A percentile compares a stretch with the other conserved stretches of the same genome.
Evolutionary conservation across 371 early-diverging fungal species (phyloP).

Genomic region (Mortierella sp.): DNA sequence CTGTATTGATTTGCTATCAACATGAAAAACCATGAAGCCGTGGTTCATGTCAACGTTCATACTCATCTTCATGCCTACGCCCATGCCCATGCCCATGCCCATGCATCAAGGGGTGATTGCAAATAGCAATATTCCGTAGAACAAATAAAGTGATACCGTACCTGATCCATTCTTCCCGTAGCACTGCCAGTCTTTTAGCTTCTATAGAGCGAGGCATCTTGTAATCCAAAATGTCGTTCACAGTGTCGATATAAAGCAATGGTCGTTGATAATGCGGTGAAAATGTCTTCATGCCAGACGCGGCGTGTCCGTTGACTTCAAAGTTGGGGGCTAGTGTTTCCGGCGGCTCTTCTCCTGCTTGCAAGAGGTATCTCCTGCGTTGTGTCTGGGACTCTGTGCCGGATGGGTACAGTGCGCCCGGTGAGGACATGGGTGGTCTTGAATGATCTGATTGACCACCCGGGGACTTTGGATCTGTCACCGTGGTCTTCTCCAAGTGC

Average conservation of each 20-base stretch:
- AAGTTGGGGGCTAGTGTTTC: constrained; percentile 10
- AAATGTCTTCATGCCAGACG: no score
- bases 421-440: constrained; percentile 18
- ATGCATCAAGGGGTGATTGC: no score
- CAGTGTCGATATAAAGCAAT: constrained; percentile 36
- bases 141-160: constrained; percentile 1
- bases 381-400: not conserved
- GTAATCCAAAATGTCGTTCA: constrained; percentile 44
- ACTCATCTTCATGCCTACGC: no score
- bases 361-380: constrained; percentile 28
- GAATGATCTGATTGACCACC: not conserved
- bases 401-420: constrained; percentile 13
- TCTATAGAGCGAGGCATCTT: constrained; percentile 39
- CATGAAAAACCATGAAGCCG: not conserved
- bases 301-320: constrained; percentile 13
- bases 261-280: no score
- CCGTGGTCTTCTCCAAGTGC: constrained; percentile 6
- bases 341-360: constrained; percentile 52
- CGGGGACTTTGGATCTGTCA: not conserved
- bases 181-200: constrained; percentile 26
- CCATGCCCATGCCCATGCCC: no score
- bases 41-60: no score
- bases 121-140: not conserved
- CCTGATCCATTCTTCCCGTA: constrained; percentile 53
- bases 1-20: constrained; percentile 38